These are phyloP conservation scores for Zygotorulaspora mrakii DNA, from an alignment of 1,139 yeast species.

Conservation along the genomic window DNA sequence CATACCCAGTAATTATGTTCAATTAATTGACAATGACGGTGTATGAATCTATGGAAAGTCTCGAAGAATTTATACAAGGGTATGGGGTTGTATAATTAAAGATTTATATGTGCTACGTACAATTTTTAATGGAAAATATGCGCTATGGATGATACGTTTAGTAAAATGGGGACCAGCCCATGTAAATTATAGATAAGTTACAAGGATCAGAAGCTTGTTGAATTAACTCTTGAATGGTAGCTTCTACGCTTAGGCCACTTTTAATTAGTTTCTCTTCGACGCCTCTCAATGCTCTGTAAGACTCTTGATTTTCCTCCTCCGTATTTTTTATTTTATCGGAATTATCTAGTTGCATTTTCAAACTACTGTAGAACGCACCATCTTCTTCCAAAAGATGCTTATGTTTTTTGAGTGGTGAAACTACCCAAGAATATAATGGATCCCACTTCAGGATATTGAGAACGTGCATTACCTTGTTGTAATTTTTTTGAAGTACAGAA, in stretches of 20 bases:
- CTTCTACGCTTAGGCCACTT: constrained; percentile 72
- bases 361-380: constrained; percentile 14
- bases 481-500: constrained; percentile 60
- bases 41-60: not conserved
- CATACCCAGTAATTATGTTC: constrained; percentile 92
- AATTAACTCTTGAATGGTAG: constrained; percentile 75
- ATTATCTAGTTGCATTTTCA: constrained; percentile 5
- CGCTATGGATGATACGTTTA: constrained; percentile 16
- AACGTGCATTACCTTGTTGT: constrained; percentile 71
- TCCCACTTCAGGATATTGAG: constrained; percentile 86
- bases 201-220: constrained; percentile 67
- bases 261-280: constrained; percentile 69
- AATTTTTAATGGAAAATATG: constrained; percentile 1
- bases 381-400: constrained; percentile 36
- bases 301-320: constrained; percentile 49
- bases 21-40: constrained; percentile 45
- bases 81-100: not conserved
- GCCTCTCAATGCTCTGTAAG: constrained; percentile 67
- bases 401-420: constrained; percentile 64
- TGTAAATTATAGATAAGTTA: constrained; percentile 70
- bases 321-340: constrained; percentile 14
- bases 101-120: not conserved
- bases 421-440: constrained; percentile 87
- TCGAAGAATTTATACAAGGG: too few species aligned
- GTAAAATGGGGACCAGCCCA: constrained; percentile 69